Conservation (phyloP, 208 protist species). For the Wallacemonas rigidus region DNA sequence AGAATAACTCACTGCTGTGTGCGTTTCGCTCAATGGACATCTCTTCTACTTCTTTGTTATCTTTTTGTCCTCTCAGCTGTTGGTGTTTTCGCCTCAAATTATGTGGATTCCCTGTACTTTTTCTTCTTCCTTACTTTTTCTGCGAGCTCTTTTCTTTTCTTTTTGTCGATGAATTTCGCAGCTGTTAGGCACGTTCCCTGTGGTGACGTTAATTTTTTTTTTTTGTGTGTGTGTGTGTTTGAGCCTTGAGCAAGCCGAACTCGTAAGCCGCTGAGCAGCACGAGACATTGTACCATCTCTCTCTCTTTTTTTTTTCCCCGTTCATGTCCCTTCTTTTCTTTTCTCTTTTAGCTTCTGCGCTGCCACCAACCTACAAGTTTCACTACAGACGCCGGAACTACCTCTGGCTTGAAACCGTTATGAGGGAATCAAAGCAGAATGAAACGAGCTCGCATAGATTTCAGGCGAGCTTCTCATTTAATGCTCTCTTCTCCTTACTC, state of each 20-base stretch:
- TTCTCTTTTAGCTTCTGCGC: no score
- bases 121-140: conserved; percentile 20
- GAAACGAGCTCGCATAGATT: no score
- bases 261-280: background rate
- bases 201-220: conserved; percentile 16
- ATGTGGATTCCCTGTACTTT: background rate
- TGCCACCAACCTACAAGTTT: no score
- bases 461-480: no score
- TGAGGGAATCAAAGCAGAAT: no score
- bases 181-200: no score
- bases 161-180: background rate
- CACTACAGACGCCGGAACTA: background rate
- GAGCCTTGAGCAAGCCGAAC: no score
- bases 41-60: conserved; percentile 15
- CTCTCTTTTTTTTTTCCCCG: conserved; percentile 1
- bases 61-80: background rate
- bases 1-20: background rate
- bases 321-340: background rate
- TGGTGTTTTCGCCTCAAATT: conserved; percentile 10
- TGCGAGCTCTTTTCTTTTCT: conserved; percentile 17
- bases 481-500: no score
- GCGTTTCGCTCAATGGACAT: no score
- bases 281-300: background rate
- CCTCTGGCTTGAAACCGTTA: background rate
- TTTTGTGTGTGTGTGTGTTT: conserved; percentile 13